These are phyloP conservation scores for Cryphonectria carpinicola DNA, from an alignment of 2,329 filamentous ascomycete genomes.

Conservation along the genomic window DNA sequence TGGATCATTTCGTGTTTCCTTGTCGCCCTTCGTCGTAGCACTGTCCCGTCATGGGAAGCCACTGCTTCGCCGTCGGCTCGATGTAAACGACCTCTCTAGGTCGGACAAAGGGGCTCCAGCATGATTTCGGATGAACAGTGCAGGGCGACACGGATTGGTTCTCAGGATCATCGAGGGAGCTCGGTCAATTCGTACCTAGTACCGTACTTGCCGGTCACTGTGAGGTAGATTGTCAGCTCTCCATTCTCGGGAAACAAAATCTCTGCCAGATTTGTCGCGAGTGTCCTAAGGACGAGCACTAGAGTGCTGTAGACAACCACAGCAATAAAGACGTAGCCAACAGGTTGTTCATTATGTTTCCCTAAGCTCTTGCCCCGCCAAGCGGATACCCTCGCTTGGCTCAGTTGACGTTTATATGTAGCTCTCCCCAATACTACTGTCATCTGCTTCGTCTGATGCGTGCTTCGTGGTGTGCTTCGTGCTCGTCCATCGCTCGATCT, in stretches of 20 bases:
- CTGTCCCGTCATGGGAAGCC: background rate
- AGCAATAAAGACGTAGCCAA: background rate
- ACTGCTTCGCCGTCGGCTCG: background rate
- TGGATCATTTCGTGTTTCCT: background rate
- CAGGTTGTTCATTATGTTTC: background rate
- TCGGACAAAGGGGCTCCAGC: background rate
- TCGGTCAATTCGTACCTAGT: conserved; percentile 71
- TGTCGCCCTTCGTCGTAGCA: conserved; percentile 15
- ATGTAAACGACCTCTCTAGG: background rate
- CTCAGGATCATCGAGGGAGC: conserved; percentile 23
- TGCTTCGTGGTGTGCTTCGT: conserved; percentile 17
- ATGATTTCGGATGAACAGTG: background rate
- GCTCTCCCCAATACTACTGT: background rate
- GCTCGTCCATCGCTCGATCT: conserved; percentile 25
- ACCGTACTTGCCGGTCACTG: conserved; percentile 98
- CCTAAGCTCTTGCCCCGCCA: conserved; percentile 3
- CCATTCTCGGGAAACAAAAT: conserved; percentile 1
- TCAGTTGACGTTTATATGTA: background rate
- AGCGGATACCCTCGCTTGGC: background rate
- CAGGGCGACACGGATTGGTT: background rate
- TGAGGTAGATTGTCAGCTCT: conserved; percentile 51
- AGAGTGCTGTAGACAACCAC: background rate
- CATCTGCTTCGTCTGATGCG: background rate
- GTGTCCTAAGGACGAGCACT: conserved; percentile 1
- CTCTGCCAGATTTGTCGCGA: background rate